phyloP scores from a whole-genome alignment of 2,329 filamentous ascomycete species.

The Colletotrichum horii region DNA sequence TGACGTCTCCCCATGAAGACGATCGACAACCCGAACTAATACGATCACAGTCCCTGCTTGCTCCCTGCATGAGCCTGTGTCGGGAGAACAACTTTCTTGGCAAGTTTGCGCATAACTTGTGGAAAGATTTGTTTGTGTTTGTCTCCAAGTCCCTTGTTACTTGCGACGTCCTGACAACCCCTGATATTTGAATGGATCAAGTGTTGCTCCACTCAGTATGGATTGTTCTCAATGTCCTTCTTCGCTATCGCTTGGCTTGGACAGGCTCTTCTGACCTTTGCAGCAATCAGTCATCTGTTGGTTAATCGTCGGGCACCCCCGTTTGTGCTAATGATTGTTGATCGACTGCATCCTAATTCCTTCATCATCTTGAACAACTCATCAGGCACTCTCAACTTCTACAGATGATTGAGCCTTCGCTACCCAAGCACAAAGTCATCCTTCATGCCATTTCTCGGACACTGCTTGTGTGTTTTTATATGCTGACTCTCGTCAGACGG shows the following conservation, averaged over 20 bases:
- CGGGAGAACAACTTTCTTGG: background rate
- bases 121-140: background rate
- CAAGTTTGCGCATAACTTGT: background rate
- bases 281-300: background rate
- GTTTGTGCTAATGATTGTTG: background rate
- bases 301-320: background rate
- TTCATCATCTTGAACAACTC: background rate
- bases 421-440: background rate
- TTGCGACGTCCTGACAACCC: background rate
- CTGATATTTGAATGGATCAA: background rate
- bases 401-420: background rate
- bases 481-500: background rate
- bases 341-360: background rate
- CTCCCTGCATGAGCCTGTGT: background rate
- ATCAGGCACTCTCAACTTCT: background rate
- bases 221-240: background rate
- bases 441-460: background rate
- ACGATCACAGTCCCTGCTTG: background rate
- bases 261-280: background rate
- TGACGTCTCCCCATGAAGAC: background rate
- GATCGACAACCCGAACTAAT: background rate
- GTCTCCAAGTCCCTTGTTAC: background rate
- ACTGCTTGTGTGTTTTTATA: background rate
- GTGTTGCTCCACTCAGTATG: background rate
- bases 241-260: background rate